Conservation (phyloP, 2,329 filamentous ascomycete species). For the Ustilaginoidea virens region DNA sequence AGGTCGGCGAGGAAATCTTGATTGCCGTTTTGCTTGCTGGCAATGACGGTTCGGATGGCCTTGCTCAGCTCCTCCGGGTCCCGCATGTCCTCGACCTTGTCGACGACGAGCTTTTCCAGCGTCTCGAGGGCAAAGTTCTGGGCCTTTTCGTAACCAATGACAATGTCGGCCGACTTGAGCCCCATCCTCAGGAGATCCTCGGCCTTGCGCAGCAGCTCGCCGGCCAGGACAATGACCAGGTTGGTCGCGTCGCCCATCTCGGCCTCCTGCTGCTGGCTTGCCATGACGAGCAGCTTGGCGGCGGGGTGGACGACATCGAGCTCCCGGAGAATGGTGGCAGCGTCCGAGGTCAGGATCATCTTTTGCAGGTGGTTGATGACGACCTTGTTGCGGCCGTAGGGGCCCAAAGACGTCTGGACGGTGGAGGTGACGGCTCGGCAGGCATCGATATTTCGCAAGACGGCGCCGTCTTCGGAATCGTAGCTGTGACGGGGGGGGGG, state of each 20-base stretch:
- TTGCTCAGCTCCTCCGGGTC: conserved; percentile 78
- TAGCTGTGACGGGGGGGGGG: conserved; percentile 61
- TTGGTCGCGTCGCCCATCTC: conserved; percentile 99
- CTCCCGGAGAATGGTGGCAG: conserved; percentile 91
- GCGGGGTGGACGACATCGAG: conserved; percentile 97
- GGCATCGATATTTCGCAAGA: conserved; percentile 96
- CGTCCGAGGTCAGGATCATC: conserved; percentile 98
- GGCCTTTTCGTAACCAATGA: conserved; percentile 88
- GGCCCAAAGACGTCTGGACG: conserved; percentile 90
- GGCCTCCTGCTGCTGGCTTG: conserved; percentile 93
- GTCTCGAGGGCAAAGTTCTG: conserved; percentile 74
- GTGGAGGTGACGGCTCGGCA: conserved; percentile 92
- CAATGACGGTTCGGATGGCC: conserved; percentile 87
- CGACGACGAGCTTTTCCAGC: conserved; percentile 77
- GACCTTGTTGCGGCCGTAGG: conserved; percentile 97
- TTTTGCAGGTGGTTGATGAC: conserved; percentile 99
- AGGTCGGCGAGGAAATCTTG: conserved; percentile 78
- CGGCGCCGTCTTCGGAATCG: conserved; percentile 96
- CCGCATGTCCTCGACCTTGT: conserved; percentile 75
- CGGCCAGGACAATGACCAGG: conserved; percentile 87
- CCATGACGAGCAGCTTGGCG: conserved; percentile 96
- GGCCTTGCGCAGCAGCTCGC: conserved; percentile 90
- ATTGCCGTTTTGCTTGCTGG: conserved; percentile 88
- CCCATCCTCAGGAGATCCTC: conserved; percentile 95
- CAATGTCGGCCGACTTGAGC: conserved; percentile 95